Percentiles rank a stretch among this genome's conserved stretches.
Evolutionary conservation across 257 asterid genomes (phyloP).

Genomic region (Ilex asprella): DNA sequence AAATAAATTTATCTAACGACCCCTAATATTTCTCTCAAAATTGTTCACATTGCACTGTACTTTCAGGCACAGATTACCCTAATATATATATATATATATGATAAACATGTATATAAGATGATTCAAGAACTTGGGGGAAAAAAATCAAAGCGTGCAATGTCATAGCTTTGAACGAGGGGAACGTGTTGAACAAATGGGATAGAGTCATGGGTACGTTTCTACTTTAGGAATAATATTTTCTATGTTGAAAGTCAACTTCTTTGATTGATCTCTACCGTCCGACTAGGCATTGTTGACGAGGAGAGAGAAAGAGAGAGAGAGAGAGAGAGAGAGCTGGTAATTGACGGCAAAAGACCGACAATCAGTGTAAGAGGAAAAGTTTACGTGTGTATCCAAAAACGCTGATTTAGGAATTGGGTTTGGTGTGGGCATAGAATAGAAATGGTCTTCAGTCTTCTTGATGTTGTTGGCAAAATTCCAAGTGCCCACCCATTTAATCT

Average conservation of each 20-base stretch:
- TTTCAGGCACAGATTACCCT: too few species aligned
- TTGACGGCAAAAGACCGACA: conserved; percentile 20
- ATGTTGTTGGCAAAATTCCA: too few species aligned
- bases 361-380: not conserved
- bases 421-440: too few species aligned
- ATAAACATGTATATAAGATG: too few species aligned
- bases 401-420: too few species aligned
- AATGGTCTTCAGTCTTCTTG: too few species aligned
- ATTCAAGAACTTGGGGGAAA: not conserved
- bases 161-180: conserved; percentile 11
- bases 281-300: conserved; percentile 1
- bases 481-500: too few species aligned
- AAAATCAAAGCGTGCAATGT: not conserved
- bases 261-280: conserved; percentile 3
- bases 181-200: conserved; percentile 2
- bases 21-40: too few species aligned
- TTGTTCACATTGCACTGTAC: too few species aligned
- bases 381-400: too few species aligned
- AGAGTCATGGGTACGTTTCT: not conserved
- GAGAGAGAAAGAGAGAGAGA: not conserved
- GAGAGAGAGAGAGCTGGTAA: not conserved
- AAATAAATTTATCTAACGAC: too few species aligned
- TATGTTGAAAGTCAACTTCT: conserved; percentile 19
- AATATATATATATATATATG: too few species aligned
- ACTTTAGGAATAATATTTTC: not conserved